Percentiles rank a stretch among this genome's conserved stretches.
These are phyloP conservation scores for Coemansia sp. DNA, from an alignment of 192 early-diverging fungal genomes.

Conservation along the genomic window DNA sequence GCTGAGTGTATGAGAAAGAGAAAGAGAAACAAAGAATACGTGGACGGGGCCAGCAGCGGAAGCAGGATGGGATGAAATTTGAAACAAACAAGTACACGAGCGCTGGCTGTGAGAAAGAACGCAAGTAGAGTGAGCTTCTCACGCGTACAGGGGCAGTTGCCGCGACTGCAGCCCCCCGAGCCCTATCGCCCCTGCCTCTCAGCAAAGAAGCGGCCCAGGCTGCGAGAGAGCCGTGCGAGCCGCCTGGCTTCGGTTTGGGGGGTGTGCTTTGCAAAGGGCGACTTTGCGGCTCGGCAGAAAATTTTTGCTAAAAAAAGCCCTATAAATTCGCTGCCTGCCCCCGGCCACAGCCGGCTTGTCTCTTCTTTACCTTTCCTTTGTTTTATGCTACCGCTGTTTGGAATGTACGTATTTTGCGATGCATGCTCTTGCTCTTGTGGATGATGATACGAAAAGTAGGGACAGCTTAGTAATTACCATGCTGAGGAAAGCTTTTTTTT, in stretches of 20 bases:
- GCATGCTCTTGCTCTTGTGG: constrained; percentile 11
- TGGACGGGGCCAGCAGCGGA: neutral
- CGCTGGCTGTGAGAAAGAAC: too few species aligned
- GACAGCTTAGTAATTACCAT: constrained; percentile 29
- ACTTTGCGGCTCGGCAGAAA: neutral
- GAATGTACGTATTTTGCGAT: constrained; percentile 8
- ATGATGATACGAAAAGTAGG: constrained; percentile 52
- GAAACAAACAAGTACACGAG: too few species aligned
- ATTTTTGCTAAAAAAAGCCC: neutral
- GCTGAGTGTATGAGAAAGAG: constrained; percentile 5
- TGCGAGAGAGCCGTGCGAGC: neutral
- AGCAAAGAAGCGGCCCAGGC: too few species aligned
- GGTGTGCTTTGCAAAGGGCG: neutral
- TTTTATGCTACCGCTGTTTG: neutral
- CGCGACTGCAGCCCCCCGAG: too few species aligned
- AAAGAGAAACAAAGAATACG: neutral
- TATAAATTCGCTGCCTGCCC: neutral
- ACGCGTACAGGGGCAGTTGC: too few species aligned
- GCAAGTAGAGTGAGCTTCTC: too few species aligned
- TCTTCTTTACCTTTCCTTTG: neutral
- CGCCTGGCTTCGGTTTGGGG: neutral
- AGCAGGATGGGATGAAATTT: neutral
- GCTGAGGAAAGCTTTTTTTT: constrained; percentile 29
- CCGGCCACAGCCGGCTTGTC: too few species aligned
- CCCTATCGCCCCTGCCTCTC: too few species aligned